These are phyloP conservation scores for Triticum monococcum DNA, from an alignment of 176 grass and related monocot species.

Conservation along the genomic window DNA sequence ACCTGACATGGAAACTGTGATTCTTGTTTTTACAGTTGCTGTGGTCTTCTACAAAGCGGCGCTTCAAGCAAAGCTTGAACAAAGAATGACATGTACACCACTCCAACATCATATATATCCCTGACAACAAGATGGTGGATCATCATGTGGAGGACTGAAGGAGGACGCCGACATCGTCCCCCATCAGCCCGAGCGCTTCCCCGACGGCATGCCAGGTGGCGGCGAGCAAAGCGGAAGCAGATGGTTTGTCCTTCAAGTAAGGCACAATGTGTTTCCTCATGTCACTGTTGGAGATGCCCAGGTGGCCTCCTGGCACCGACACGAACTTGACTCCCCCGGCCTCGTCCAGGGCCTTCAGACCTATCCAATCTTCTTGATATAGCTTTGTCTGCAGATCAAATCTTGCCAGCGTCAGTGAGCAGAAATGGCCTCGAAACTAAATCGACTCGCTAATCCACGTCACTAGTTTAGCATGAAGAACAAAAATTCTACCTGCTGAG, in stretches of 20 bases:
- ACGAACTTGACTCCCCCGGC: conserved; percentile 72
- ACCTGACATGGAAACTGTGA: background rate
- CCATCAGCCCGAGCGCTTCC: conserved; percentile 21
- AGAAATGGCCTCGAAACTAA: background rate
- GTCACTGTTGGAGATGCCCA: conserved; percentile 70
- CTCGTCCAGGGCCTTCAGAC: conserved; percentile 74
- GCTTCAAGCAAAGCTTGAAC: background rate
- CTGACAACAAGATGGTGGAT: background rate
- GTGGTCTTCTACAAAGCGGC: background rate
- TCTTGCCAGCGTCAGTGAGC: background rate
- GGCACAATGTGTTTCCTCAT: conserved; percentile 88
- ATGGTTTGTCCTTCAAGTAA: conserved; percentile 41
- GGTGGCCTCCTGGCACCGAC: conserved; percentile 75
- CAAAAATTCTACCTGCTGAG: conserved; percentile 45
- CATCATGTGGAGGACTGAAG: background rate
- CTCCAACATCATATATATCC: background rate
- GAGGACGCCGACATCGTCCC: background rate
- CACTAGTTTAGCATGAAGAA: background rate
- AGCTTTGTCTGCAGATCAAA: conserved; percentile 56
- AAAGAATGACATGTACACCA: background rate
- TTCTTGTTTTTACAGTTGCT: background rate
- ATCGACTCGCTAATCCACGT: background rate
- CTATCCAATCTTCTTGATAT: conserved; percentile 92
- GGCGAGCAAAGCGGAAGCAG: conserved; percentile 1
- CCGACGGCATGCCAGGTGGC: conserved; percentile 13